phyloP scores from a whole-genome alignment of 805 yeast species.

The Ogataea ramenticola region DNA sequence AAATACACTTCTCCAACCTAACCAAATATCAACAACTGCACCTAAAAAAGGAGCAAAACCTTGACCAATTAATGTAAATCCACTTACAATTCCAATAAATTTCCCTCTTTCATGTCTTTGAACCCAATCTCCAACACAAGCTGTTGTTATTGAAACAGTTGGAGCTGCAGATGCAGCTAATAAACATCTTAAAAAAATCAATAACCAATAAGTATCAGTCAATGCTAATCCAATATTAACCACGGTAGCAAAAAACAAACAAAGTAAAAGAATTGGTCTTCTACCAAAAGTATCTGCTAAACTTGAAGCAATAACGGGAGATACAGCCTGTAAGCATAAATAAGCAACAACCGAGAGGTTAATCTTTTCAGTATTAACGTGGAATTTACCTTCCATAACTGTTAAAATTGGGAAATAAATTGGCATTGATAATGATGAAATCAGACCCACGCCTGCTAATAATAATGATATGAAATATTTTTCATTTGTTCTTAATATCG shows the following conservation, averaged over 20 bases:
- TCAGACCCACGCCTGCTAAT: slow-evolving; percentile 44
- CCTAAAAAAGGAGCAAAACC: slow-evolving; percentile 76
- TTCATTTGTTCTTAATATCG: slow-evolving; percentile 38
- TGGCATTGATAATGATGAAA: slow-evolving; percentile 69
- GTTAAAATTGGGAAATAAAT: slow-evolving; percentile 77
- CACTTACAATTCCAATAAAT: slow-evolving; percentile 56
- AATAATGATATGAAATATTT: slow-evolving; percentile 31
- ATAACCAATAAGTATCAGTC: slow-evolving; percentile 46
- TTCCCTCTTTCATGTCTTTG: slow-evolving; percentile 62
- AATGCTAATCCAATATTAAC: slow-evolving; percentile 64
- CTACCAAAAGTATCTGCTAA: slow-evolving; percentile 69
- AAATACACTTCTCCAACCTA: slow-evolving; percentile 73
- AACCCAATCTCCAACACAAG: slow-evolving; percentile 69
- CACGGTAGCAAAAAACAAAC: slow-evolving; percentile 48
- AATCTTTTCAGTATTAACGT: slow-evolving; percentile 47
- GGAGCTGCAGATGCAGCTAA: slow-evolving; percentile 78
- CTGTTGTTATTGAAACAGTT: slow-evolving; percentile 60
- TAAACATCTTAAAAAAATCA: slow-evolving; percentile 63
- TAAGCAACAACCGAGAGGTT: slow-evolving; percentile 75
- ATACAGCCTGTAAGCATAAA: slow-evolving; percentile 65
- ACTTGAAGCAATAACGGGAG: slow-evolving; percentile 64
- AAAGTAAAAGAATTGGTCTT: slow-evolving; percentile 53
- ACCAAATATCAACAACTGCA: slow-evolving; percentile 40
- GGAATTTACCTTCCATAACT: slow-evolving; percentile 45
- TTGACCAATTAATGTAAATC: slow-evolving; percentile 63